Evolutionary conservation across 352 stramenopile genomes (phyloP), one percentile per base, ranked within the genome.

Genomic region (Phytophthora colocasiae): DNA sequence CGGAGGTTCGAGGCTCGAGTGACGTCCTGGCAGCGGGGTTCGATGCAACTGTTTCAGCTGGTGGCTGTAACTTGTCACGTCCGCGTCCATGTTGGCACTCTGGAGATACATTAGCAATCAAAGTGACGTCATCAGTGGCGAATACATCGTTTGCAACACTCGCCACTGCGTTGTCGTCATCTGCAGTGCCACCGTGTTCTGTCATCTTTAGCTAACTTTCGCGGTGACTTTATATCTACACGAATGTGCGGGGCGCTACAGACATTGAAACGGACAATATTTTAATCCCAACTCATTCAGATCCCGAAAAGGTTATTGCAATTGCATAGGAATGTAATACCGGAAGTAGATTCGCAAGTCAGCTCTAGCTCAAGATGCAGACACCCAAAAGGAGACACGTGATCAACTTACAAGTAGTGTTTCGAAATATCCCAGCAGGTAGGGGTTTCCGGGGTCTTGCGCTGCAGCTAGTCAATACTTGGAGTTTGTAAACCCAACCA

Each of bases 401-500:
- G 27, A 31, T 34, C 31, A 34, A 34, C 31, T 34, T 8, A 34
- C 6, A 34, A 34, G 27, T 7, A 31, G 6, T 31, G 4, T 7
- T 31, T 31, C 6, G 27, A 34, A 11, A 34, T 34, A 14, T 14
- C 9, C 12, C 8, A 36, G 8, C 9, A 36, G 31, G 31, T 11
- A 14, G 9, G 9, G 31, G 9, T 14, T 36, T 36, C 4, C 6
- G 10, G 29, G 6, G 29, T 34, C 29, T 36, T 10, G 31, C 31
- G 31, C 9, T 12, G 8, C 1, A 14, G 4, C 31, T 79, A 92
- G 58, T 91, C 78, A 26, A 90, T 71, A 38, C 58, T 83, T 6
- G 84, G 84, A 12, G 78, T 63, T 12, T 57, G 29, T 39, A 71
- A 56, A 14, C 71, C 73, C 5, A 73, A 27, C 85, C 85, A 93